Percentiles rank a stretch among this genome's conserved stretches.
Conservation (phyloP, 2,329 filamentous ascomycete genomes). For the Alternaria sp. region DNA sequence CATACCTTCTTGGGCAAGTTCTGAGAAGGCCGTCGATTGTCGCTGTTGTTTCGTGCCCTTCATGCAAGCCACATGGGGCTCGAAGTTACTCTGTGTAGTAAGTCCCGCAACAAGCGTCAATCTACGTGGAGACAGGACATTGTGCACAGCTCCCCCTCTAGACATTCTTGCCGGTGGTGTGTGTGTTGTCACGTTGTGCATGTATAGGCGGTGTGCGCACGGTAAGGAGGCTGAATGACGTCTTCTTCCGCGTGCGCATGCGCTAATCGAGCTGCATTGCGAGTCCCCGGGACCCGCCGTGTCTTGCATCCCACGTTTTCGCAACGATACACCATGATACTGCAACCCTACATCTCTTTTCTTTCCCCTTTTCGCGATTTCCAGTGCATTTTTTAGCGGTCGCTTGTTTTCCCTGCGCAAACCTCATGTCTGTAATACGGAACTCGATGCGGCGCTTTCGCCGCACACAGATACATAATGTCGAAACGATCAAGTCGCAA, state of each 20-base stretch:
- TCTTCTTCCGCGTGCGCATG: slow-evolving; percentile 4
- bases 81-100: not conserved
- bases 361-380: not conserved
- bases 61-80: not conserved
- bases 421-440: slow-evolving; percentile 28
- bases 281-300: not conserved
- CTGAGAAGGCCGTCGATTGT: not conserved
- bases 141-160: not conserved
- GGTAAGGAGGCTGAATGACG: slow-evolving; percentile 14
- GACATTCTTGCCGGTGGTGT: not conserved
- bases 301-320: slow-evolving; percentile 5
- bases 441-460: slow-evolving; percentile 44
- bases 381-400: not conserved
- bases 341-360: slow-evolving; percentile 3
- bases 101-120: not conserved
- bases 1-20: not conserved
- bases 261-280: slow-evolving; percentile 13
- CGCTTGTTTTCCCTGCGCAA: not conserved
- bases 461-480: slow-evolving; percentile 58
- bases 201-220: slow-evolving; percentile 1
- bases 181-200: not conserved
- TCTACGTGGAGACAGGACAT: not conserved
- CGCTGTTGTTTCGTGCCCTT: slow-evolving; percentile 14
- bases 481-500: slow-evolving; percentile 62
- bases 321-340: slow-evolving; percentile 8